These are phyloP conservation scores for Ochromonas danica DNA, from an alignment of 108 stramenopile species.

Conservation along the genomic window DNA sequence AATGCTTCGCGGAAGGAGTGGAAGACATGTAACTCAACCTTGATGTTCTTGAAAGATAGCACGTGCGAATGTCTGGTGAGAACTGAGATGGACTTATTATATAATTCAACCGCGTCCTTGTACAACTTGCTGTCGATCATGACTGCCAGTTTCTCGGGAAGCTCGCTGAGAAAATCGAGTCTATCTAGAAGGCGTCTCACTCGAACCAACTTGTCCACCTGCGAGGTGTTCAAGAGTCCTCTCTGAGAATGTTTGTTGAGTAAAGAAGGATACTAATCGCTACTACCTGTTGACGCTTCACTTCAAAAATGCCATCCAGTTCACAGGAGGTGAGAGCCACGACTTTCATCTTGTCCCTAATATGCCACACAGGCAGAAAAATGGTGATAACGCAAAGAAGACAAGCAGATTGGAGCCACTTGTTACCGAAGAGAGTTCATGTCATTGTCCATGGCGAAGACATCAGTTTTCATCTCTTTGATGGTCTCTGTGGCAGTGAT, in stretches of 20 bases:
- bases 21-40: conserved; percentile 17
- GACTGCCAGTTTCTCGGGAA: conserved; percentile 54
- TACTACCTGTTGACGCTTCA: not conserved
- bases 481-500: conserved; percentile 97
- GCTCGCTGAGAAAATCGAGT: conserved; percentile 60
- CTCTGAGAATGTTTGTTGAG: conserved; percentile 41
- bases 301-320: not conserved
- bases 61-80: conserved; percentile 40
- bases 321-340: no score
- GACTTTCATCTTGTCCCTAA: no score
- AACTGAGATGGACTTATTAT: conserved; percentile 30
- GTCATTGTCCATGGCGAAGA: conserved; percentile 58
- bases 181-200: conserved; percentile 55
- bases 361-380: no score
- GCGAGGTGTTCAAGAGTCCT: conserved; percentile 45
- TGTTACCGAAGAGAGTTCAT: conserved; percentile 40
- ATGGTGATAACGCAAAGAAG: no score
- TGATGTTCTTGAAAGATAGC: conserved; percentile 38
- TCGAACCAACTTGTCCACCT: conserved; percentile 61
- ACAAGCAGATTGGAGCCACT: no score
- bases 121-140: conserved; percentile 39
- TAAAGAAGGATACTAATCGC: not conserved
- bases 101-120: conserved; percentile 39
- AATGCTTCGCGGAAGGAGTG: no score
- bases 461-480: conserved; percentile 63